phyloP scores from a whole-genome alignment of 306 rosid species.

The Purshia tridentata region DNA sequence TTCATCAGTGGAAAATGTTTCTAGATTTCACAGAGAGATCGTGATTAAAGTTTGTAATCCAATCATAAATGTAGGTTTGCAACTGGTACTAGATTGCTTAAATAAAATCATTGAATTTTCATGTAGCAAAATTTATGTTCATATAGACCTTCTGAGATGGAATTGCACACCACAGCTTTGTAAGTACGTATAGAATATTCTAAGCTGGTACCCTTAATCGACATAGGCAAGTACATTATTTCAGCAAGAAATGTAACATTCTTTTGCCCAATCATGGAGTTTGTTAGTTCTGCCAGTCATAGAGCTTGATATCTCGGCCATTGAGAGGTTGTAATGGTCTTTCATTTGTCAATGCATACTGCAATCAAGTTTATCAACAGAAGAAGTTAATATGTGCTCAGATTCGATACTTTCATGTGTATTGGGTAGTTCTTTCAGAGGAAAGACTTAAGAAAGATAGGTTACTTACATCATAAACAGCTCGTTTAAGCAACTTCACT shows the following conservation, averaged over 20 bases:
- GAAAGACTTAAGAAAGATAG: not conserved
- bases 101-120: not conserved
- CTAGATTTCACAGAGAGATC: not conserved
- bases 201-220: not conserved
- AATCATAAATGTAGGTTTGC: not conserved
- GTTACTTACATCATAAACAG: conserved; percentile 61
- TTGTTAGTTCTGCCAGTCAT: not conserved
- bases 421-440: not conserved
- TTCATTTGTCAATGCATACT: conserved; percentile 39
- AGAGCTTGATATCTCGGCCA: conserved; percentile 18
- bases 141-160: not conserved
- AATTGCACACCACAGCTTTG: not conserved
- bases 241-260: not conserved
- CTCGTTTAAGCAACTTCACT: conserved; percentile 43
- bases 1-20: conserved; percentile 2
- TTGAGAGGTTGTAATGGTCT: conserved; percentile 38
- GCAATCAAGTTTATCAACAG: conserved; percentile 10
- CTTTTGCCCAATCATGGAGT: not conserved
- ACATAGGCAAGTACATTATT: not conserved
- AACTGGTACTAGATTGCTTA: not conserved
- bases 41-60: not conserved
- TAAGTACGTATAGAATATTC: not conserved
- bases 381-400: not conserved
- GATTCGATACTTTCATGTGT: not conserved
- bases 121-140: not conserved